These are phyloP conservation scores for Umbellularia californica DNA, from an alignment of 164 flowering plant species.

Conservation along the genomic window DNA sequence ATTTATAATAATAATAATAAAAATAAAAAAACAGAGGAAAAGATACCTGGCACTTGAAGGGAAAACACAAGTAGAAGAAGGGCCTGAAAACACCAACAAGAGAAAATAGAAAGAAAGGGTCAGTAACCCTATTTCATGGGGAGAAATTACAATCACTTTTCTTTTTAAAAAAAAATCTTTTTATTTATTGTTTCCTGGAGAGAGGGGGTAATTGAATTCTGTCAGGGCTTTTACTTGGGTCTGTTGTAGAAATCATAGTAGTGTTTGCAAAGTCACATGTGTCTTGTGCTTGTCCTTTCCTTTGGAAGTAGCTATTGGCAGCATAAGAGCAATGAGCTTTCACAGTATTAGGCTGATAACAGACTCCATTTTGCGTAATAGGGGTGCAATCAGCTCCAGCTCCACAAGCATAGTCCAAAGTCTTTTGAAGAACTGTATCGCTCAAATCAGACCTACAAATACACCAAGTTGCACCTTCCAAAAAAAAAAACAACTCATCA, in stretches of 20 bases:
- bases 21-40: too few relatives aligned
- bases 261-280: slow-evolving; percentile 61
- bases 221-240: slow-evolving; percentile 37
- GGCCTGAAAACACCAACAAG: neutral
- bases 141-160: too few relatives aligned
- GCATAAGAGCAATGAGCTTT: slow-evolving; percentile 72
- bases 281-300: slow-evolving; percentile 36
- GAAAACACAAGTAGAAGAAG: neutral
- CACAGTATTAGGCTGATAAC: slow-evolving; percentile 69
- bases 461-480: slow-evolving; percentile 53
- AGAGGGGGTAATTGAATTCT: neutral
- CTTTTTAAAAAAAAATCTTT: neutral
- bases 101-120: neutral
- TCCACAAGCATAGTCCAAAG: slow-evolving; percentile 84
- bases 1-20: too few relatives aligned
- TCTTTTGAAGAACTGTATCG: slow-evolving; percentile 47
- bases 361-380: slow-evolving; percentile 51
- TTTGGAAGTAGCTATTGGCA: slow-evolving; percentile 77
- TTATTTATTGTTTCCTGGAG: neutral
- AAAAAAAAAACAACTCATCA: neutral
- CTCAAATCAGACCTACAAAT: slow-evolving; percentile 48
- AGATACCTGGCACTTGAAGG: neutral
- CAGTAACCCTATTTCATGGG: neutral
- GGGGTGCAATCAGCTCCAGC: slow-evolving; percentile 72
- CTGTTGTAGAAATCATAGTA: slow-evolving; percentile 32